Evolutionary conservation across 495 filamentous ascomycete genomes (phyloP).

Genomic region (Daldinia loculata): DNA sequence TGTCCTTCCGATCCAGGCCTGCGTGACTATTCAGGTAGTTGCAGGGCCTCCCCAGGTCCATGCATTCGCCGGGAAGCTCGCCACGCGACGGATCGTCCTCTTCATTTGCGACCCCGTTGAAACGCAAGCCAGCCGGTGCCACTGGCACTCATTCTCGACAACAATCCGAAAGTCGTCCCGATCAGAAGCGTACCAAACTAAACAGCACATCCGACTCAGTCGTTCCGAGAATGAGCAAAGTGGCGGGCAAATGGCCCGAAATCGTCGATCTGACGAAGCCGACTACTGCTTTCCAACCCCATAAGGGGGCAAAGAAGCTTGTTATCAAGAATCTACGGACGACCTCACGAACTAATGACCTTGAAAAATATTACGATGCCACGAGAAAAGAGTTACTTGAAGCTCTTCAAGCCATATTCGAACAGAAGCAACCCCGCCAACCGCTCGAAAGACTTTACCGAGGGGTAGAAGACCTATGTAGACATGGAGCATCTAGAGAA

Average conservation of each 20-base stretch:
- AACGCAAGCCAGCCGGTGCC: constrained; percentile 35
- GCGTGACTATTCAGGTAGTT: constrained; percentile 45
- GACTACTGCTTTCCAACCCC: constrained; percentile 58
- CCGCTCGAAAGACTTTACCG: constrained; percentile 89
- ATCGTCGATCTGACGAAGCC: constrained; percentile 51
- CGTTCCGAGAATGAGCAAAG: constrained; percentile 41
- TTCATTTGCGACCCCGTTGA: constrained; percentile 38
- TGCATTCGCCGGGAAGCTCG: constrained; percentile 41
- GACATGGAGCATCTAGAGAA: constrained; percentile 71
- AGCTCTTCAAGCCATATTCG: constrained; percentile 77
- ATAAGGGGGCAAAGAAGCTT: constrained; percentile 78
- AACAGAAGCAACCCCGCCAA: constrained; percentile 63
- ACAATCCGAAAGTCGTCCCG: constrained; percentile 16
- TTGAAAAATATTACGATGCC: constrained; percentile 72
- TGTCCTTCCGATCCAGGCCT: constrained; percentile 20
- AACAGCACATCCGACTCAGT: constrained; percentile 11
- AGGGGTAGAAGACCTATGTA: constrained; percentile 88
- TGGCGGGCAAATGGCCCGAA: constrained; percentile 53
- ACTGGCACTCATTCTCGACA: constrained; percentile 18
- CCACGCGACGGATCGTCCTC: constrained; percentile 39
- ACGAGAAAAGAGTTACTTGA: constrained; percentile 75
- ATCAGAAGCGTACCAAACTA: constrained; percentile 33
- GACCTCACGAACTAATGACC: constrained; percentile 53
- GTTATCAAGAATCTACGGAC: constrained; percentile 85
- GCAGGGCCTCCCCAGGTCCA: constrained; percentile 45